Evolutionary conservation across 768 basidiomycete species (phyloP).

Genomic region (Polyporus arcularius): DNA sequence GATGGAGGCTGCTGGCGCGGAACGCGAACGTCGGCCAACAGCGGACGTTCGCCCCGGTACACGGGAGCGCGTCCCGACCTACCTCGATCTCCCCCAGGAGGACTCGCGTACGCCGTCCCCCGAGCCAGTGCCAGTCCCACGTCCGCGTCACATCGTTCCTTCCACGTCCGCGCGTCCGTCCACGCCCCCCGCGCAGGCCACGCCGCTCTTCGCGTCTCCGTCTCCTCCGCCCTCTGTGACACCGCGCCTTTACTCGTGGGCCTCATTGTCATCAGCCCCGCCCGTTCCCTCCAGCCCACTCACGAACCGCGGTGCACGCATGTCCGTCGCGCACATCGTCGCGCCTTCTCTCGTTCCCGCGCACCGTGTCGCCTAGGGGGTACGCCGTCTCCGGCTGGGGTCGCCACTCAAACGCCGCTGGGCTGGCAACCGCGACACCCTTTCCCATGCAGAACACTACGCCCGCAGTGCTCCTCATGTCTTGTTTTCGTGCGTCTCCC

Average conservation of each 20-base stretch:
- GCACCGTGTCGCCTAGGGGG: slow-evolving; percentile 10
- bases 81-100: slow-evolving; percentile 10
- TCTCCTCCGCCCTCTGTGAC: slow-evolving; percentile 59
- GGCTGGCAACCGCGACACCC: neutral
- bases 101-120: slow-evolving; percentile 8
- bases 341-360: slow-evolving; percentile 30
- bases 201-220: slow-evolving; percentile 34
- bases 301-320: slow-evolving; percentile 58
- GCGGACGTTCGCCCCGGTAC: slow-evolving; percentile 3
- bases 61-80: slow-evolving; percentile 12
- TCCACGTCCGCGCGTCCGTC: slow-evolving; percentile 26
- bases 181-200: slow-evolving; percentile 35
- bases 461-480: neutral
- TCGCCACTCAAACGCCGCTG: neutral
- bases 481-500: neutral
- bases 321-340: slow-evolving; percentile 58
- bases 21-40: neutral
- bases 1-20: neutral
- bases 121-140: slow-evolving; percentile 6
- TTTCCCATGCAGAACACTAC: neutral
- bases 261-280: slow-evolving; percentile 30
- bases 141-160: slow-evolving; percentile 2
- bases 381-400: neutral
- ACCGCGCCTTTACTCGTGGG: slow-evolving; percentile 60
- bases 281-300: slow-evolving; percentile 46